Evolutionary conservation across 805 yeast genomes (phyloP), one percentile per base, ranked within the genome.

Genomic region (Candida taoyuanica): DNA sequence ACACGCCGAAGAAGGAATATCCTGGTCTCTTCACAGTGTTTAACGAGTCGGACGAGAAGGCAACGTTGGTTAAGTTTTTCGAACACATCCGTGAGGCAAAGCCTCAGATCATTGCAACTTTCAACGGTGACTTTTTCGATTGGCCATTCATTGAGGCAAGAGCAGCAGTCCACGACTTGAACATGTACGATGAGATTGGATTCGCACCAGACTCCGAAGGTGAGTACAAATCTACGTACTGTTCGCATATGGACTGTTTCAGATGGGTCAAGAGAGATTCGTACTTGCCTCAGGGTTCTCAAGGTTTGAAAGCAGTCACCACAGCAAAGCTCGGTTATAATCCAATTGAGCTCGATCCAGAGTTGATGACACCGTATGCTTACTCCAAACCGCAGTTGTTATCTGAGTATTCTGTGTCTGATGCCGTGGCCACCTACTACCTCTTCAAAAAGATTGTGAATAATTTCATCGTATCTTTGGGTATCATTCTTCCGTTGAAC

Each of bases 211-310:
- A 91, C 57, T 64, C 72, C 29, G 96, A 87, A 53, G 96, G 87
- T 29, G 97, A 89, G 58, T 93, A 89, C 63, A 89, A 88, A 62
- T 86, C 96, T 9, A 73, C 86, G 5, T 81, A 88, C 51, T 93
- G 98, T 67, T 84, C 78, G 2, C 99, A 93, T 59, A 87, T 93
- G 97, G 99, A 93, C 64, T 91, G 97, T 62, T 93, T 67, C 60
- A 66, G 97, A 49, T 93, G 99, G 99, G 99, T 94, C 11, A 87
- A 93, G 56, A 79, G 99, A 67, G 99, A 93, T 59, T 85, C 96
- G 3, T 93, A 93, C 61, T 68, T 93, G 34, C 99, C 99, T 0
- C 99, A 93, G 60, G 99, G 99, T 34, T 85, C 96, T 1, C 98
- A 93, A 59, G 98, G 98, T 68, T 73, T 93, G 58, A 93, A 93